Evolutionary conservation across 2,329 filamentous ascomycete genomes (phyloP).

Genomic region (Scedosporium dehoogii): DNA sequence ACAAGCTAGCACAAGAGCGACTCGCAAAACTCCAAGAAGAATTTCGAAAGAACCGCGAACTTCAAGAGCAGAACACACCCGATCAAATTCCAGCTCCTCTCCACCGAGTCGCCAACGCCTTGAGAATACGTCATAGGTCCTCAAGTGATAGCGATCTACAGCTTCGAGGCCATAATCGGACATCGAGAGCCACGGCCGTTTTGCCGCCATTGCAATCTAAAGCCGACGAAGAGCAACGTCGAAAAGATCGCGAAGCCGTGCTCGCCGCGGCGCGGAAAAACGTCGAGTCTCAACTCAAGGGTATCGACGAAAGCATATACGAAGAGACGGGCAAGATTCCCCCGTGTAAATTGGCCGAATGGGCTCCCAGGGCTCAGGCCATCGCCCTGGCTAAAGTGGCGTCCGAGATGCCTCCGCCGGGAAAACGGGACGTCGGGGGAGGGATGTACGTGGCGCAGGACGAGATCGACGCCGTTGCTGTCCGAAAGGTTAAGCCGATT

Average conservation of each 20-base stretch:
- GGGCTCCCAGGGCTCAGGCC: constrained; percentile 67
- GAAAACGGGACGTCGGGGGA: constrained; percentile 61
- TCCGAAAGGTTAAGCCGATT: constrained; percentile 67
- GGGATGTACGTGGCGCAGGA: constrained; percentile 70
- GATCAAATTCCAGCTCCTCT: constrained; percentile 24
- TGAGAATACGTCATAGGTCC: constrained; percentile 51
- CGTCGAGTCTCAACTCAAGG: constrained; percentile 67
- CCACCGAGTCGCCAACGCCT: constrained; percentile 37
- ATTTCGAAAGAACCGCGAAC: constrained; percentile 49
- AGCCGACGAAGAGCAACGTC: constrained; percentile 64
- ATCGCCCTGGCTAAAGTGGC: constrained; percentile 50
- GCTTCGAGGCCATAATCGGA: constrained; percentile 42
- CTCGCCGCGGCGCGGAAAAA: constrained; percentile 75
- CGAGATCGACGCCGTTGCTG: constrained; percentile 72
- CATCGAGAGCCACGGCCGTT: constrained; percentile 55
- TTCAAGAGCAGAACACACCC: constrained; percentile 68
- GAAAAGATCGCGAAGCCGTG: constrained; percentile 64
- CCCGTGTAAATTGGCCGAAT: constrained; percentile 59
- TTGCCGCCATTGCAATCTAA: constrained; percentile 59
- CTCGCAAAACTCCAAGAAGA: constrained; percentile 72
- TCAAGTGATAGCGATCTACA: constrained; percentile 57
- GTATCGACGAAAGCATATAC: constrained; percentile 74
- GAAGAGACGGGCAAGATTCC: constrained; percentile 65
- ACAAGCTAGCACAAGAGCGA: constrained; percentile 75
- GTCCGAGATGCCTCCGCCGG: constrained; percentile 30